Percentiles rank a stretch among this genome's conserved stretches.
Conservation (phyloP, 2,329 filamentous ascomycete genomes). For the Proliferodiscus dingleyae region DNA sequence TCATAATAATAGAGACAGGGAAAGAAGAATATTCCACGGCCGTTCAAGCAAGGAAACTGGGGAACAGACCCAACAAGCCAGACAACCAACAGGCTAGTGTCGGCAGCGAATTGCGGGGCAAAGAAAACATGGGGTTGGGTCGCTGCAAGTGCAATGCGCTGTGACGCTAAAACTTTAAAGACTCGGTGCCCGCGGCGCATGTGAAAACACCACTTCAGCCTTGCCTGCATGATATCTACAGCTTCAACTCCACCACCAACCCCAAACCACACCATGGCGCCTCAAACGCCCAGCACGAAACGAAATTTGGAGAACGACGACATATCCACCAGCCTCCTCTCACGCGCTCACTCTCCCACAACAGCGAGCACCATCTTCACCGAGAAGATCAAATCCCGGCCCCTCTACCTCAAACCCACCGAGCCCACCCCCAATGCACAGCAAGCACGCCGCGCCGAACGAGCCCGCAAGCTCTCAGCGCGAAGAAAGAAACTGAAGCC, state of each 20-base stretch:
- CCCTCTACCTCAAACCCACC: conserved; percentile 71
- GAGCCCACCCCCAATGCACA: conserved; percentile 61
- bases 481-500: conserved; percentile 44
- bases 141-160: too few relatives aligned
- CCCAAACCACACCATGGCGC: conserved; percentile 13
- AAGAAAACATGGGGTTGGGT: too few relatives aligned
- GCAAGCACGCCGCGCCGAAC: conserved; percentile 38
- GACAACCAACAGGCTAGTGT: background rate
- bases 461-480: conserved; percentile 34
- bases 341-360: conserved; percentile 72
- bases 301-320: conserved; percentile 6
- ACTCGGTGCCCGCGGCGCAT: too few relatives aligned
- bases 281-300: conserved; percentile 10
- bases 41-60: background rate
- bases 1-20: background rate
- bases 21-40: background rate
- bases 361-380: conserved; percentile 67
- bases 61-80: background rate
- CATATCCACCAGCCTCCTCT: conserved; percentile 60
- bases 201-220: conserved; percentile 11
- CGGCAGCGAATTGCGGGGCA: too few relatives aligned
- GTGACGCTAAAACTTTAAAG: conserved; percentile 6
- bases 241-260: background rate
- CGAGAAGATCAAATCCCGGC: conserved; percentile 78
- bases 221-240: background rate